Base-by-base conservation (phyloP, 2,329 filamentous ascomycete species). In the Mariannaea sp. region DNA sequence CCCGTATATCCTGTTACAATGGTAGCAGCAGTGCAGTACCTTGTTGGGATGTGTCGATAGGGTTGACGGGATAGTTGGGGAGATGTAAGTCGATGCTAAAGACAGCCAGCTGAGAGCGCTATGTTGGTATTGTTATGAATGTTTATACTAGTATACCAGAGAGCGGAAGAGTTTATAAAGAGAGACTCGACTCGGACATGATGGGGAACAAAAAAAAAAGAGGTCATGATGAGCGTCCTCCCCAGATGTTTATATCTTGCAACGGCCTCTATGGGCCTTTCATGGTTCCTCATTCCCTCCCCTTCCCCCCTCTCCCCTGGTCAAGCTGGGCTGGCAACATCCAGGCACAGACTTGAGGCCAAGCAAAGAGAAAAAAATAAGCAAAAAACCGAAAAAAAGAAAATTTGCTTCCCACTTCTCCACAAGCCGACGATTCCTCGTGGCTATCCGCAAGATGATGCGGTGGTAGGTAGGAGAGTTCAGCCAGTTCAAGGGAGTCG, bases 371-470 rank as follows among this genome's bases (percentile, higher is more conserved):
- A 12, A 60, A 41, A 49, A 47, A 10, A 57, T 57, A 51, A 50
- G 57, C 55, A 48, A 19, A 4, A n/a, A n/a, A n/a, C n/a, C n/a
- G n/a, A 49, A 47, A 10, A 57, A 59, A 51, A 50, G 57, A 56
- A 48, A 19, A 4, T 38, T 19, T 17, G 48, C 35, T 48, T 33
- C 41, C 32, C 24, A 14, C 39, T 56, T 61, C 63, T 66, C 64
- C 64, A 66, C 64, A 66, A 60, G 64, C 63, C 64, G 64, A 61
- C 48, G 49, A 58, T 61, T 66, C 61, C 58, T 65, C 56, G 61
- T 62, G 58, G 53, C 52, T 50, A 33, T 49, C 32, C 46, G 40
- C 20, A 40, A 54, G 48, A 46, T 39, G 49, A 39, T 55, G 53
- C 41, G 35, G 49, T 44, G 14, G 26, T 32, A 51, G 14, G 26